phyloP scores from a whole-genome alignment of 768 basidiomycete genomes.

The Tubosaeta sp. region DNA sequence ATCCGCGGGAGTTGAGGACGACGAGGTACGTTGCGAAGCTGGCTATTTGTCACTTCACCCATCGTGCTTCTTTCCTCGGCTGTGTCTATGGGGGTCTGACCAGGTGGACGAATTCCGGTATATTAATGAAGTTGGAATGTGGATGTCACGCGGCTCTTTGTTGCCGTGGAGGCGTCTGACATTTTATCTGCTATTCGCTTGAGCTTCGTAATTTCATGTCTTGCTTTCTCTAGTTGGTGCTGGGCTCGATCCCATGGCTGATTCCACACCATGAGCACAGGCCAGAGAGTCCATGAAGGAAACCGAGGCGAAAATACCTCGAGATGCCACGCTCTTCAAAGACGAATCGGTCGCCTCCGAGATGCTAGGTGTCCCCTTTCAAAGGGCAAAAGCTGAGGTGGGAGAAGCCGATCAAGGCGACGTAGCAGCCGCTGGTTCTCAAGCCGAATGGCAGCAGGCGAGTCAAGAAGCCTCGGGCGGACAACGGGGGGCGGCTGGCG shows the following conservation, averaged over 20 bases:
- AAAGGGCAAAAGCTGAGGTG: neutral
- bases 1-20: neutral
- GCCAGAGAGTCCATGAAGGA: neutral
- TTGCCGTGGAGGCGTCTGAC: neutral
- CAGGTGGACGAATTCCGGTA: no score
- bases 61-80: neutral
- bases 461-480: neutral
- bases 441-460: neutral
- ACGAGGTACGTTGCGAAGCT: conserved; percentile 12
- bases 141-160: neutral
- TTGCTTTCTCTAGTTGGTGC: neutral
- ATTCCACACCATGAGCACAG: conserved; percentile 8
- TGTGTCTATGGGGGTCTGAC: no score
- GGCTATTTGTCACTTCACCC: neutral
- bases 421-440: neutral
- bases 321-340: neutral
- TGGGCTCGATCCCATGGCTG: neutral
- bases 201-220: neutral
- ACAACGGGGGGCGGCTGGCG: neutral
- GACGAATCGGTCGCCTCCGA: neutral
- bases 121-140: no score
- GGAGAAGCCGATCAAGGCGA: neutral
- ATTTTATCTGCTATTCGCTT: neutral
- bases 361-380: neutral
- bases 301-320: neutral